Base-by-base conservation (phyloP, 139 green algal species). In the Closterium sp. region DNA sequence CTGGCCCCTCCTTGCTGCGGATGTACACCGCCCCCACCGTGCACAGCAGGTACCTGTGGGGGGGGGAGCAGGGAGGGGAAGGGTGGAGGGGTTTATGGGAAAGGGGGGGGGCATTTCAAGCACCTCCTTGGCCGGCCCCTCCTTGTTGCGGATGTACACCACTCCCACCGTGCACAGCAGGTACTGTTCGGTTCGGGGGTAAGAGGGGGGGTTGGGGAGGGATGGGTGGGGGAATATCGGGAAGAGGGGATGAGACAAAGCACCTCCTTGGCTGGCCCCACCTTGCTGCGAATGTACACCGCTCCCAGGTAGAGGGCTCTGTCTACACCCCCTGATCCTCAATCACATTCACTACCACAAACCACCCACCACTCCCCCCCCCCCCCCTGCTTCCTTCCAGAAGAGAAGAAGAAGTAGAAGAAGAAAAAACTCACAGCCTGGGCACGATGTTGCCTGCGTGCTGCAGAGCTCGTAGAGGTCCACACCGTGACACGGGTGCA, bases 401-500 rank as follows among this genome's bases (percentile, higher is more conserved):
- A n/a, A n/a, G n/a, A n/a, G n/a, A n/a, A n/a, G n/a, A n/a, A n/a
- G n/a, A n/a, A n/a, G n/a, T n/a, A n/a, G n/a, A n/a, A n/a, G n/a
- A n/a, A 25, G 31, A 86, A 25, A 25, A 25, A 12, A 94, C 95
- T 96, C 93, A 98, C 94, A 99, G 94, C 36, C 97, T 93, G 0
- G 98, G 98, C 28, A 99, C 92, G 0, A 99, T 96, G 92, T 99
- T 98, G 87, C 97, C 97, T 9, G 97, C 97, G 93, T 99, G 97
- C 94, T 99, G 98, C 90, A 99, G 32, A 98, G 92, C 93, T 99
- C 97, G 93, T 99, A 99, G 25, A 99, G 95, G 76, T 99, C 96
- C n/a, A n/a, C n/a, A n/a, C n/a, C n/a, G n/a, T n/a, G n/a, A n/a
- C n/a, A n/a, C n/a, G n/a, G n/a, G n/a, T n/a, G n/a, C n/a, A n/a